Percentiles rank a stretch among this genome's conserved stretches.
Conservation (phyloP, 2,329 filamentous ascomycete genomes). For the Stachybotrys chlorohalonatus region DNA sequence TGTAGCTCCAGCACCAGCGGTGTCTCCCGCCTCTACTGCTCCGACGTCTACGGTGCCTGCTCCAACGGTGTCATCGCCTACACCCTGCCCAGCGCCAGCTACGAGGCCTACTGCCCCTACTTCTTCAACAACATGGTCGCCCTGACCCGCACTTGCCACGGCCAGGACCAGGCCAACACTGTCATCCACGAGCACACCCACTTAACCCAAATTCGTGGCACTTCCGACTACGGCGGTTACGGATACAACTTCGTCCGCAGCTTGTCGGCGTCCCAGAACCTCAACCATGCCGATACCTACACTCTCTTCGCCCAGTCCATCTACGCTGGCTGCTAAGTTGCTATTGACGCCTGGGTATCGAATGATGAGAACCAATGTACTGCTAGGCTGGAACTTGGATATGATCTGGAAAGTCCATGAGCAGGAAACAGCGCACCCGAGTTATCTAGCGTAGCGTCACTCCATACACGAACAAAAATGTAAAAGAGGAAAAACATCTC, state of each 20-base stretch:
- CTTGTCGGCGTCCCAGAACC: conserved; percentile 38
- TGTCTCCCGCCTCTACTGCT: conserved; percentile 47
- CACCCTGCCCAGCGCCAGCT: conserved; percentile 43
- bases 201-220: conserved; percentile 46
- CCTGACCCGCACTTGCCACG: conserved; percentile 44
- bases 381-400: too few species aligned
- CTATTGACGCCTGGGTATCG: background rate
- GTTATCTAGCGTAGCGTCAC: too few species aligned
- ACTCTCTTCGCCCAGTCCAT: conserved; percentile 29
- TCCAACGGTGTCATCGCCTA: conserved; percentile 47
- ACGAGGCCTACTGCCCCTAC: conserved; percentile 53
- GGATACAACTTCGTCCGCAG: conserved; percentile 39
- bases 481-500: too few species aligned
- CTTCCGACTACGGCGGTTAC: conserved; percentile 51
- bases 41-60: conserved; percentile 47
- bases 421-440: background rate
- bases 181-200: conserved; percentile 60
- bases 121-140: conserved; percentile 48
- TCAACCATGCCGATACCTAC: conserved; percentile 57
- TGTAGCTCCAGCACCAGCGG: conserved; percentile 41
- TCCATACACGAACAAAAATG: too few species aligned
- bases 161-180: conserved; percentile 57
- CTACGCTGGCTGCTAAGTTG: conserved; percentile 8
- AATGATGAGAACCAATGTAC: background rate
- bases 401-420: background rate